A percentile compares a stretch with the other conserved stretches of the same genome.
phyloP scores from a whole-genome alignment of 2,329 filamentous ascomycete genomes.

The Ampelomyces quisqualis region DNA sequence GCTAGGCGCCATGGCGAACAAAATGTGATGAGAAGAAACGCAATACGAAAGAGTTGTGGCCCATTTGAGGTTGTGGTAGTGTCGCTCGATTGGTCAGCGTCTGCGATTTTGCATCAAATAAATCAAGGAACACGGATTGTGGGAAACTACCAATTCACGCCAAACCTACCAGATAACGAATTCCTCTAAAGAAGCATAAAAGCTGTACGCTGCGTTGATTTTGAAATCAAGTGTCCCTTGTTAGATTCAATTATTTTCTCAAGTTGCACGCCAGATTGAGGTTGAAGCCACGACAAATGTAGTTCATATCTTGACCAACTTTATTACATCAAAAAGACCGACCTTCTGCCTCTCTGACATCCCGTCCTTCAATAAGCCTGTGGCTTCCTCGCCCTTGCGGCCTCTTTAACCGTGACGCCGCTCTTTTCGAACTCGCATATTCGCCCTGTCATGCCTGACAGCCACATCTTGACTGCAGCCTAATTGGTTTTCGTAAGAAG shows the following conservation, averaged over 20 bases:
- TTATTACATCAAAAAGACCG: slow-evolving; percentile 32
- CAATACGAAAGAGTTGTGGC: no score
- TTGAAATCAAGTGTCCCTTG: no score
- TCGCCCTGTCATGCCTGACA: slow-evolving; percentile 51
- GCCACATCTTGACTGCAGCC: slow-evolving; percentile 46
- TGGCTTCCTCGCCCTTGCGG: slow-evolving; percentile 36
- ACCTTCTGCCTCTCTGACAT: slow-evolving; percentile 30
- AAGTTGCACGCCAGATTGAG: neutral
- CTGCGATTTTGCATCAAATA: slow-evolving; percentile 9
- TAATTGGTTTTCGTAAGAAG: slow-evolving; percentile 49
- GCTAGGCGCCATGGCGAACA: slow-evolving; percentile 12
- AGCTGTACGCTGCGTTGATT: no score
- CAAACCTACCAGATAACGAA: no score
- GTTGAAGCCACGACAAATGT: no score
- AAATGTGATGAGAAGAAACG: neutral
- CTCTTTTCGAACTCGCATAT: slow-evolving; percentile 45
- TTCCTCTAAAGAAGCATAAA: no score
- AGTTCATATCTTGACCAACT: slow-evolving; percentile 21
- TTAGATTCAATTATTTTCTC: neutral
- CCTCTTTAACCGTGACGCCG: slow-evolving; percentile 47
- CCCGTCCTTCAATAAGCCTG: slow-evolving; percentile 26
- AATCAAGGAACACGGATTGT: slow-evolving; percentile 9
- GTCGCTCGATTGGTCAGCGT: slow-evolving; percentile 15
- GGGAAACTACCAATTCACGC: slow-evolving; percentile 12
- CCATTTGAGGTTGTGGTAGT: neutral